Conservation (phyloP, 1,139 yeast genomes). For the Yamadazyma oceani region DNA sequence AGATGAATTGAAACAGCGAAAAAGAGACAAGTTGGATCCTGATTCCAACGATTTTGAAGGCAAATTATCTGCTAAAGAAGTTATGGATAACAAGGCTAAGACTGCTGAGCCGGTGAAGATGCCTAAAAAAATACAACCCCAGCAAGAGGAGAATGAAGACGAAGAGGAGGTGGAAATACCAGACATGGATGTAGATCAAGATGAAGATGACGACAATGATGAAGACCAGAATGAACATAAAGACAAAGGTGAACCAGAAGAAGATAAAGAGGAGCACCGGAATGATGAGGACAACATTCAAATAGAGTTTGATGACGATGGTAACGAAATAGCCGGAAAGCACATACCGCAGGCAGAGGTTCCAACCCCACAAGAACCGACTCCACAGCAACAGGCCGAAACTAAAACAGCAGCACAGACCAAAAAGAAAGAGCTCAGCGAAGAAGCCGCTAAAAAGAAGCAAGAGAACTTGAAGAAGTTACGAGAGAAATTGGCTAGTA, state of each 20-base stretch:
- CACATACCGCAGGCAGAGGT: conserved; percentile 8
- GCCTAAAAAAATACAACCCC: conserved; percentile 32
- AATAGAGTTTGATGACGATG: conserved; percentile 75
- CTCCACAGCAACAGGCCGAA: conserved; percentile 11
- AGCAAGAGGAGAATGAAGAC: conserved; percentile 17
- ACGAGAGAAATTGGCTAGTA: conserved; percentile 69
- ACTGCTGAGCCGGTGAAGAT: conserved; percentile 59
- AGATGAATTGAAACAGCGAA: conserved; percentile 60
- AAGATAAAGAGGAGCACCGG: no score
- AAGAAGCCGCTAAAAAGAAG: conserved; percentile 49
- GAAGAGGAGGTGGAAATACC: conserved; percentile 17
- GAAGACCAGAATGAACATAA: conserved; percentile 14
- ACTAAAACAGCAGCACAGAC: conserved; percentile 13
- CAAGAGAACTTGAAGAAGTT: conserved; percentile 63
- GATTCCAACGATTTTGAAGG: conserved; percentile 50
- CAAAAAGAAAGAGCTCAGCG: conserved; percentile 30
- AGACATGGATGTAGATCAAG: conserved; percentile 17
- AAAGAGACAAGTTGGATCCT: conserved; percentile 77
- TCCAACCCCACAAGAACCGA: conserved; percentile 13
- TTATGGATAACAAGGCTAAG: conserved; percentile 54
- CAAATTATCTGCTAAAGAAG: conserved; percentile 60
- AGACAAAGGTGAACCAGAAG: conserved; percentile 16
- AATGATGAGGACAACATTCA: conserved; percentile 34
- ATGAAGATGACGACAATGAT: conserved; percentile 17
- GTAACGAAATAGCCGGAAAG: conserved; percentile 49